Evolutionary conservation across 2,329 filamentous ascomycete genomes (phyloP).

Genomic region (Beauveria sp.): DNA sequence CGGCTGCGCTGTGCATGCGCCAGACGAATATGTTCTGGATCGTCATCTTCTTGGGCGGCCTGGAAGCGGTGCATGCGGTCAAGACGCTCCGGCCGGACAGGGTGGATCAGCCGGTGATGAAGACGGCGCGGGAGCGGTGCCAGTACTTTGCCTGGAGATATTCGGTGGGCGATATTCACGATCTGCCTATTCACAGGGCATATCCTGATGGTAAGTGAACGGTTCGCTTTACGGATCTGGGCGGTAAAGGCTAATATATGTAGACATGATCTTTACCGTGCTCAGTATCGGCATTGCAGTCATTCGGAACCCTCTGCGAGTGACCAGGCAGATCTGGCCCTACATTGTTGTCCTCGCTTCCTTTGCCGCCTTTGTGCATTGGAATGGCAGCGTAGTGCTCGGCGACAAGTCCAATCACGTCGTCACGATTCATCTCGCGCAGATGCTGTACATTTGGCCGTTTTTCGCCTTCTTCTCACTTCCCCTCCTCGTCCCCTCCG

Average conservation of each 20-base stretch:
- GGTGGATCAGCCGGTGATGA: slow-evolving; percentile 23
- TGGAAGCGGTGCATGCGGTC: slow-evolving; percentile 46
- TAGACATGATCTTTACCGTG: slow-evolving; percentile 48
- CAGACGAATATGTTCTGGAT: slow-evolving; percentile 99
- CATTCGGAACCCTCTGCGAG: slow-evolving; percentile 36
- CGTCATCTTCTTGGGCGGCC: slow-evolving; percentile 63
- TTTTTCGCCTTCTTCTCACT: slow-evolving; percentile 85
- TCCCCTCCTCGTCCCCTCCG: slow-evolving; percentile 58
- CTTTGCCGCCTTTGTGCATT: slow-evolving; percentile 70
- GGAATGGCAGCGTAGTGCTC: slow-evolving; percentile 88
- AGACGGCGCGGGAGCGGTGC: slow-evolving; percentile 26
- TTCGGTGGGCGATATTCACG: slow-evolving; percentile 46
- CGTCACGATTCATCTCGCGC: slow-evolving; percentile 78
- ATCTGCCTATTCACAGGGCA: slow-evolving; percentile 39
- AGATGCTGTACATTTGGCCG: slow-evolving; percentile 94
- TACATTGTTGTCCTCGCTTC: slow-evolving; percentile 54
- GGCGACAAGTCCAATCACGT: slow-evolving; percentile 93
- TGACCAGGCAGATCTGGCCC: slow-evolving; percentile 46
- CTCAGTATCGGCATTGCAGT: slow-evolving; percentile 58
- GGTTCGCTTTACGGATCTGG: not conserved
- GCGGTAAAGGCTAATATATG: slow-evolving; percentile 13
- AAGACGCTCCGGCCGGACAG: slow-evolving; percentile 32
- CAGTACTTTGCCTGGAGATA: slow-evolving; percentile 35
- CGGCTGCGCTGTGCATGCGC: slow-evolving; percentile 65
- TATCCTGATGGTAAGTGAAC: slow-evolving; percentile 41